phyloP scores from a whole-genome alignment of 768 basidiomycete species.

The Lactarius sanguifluus region DNA sequence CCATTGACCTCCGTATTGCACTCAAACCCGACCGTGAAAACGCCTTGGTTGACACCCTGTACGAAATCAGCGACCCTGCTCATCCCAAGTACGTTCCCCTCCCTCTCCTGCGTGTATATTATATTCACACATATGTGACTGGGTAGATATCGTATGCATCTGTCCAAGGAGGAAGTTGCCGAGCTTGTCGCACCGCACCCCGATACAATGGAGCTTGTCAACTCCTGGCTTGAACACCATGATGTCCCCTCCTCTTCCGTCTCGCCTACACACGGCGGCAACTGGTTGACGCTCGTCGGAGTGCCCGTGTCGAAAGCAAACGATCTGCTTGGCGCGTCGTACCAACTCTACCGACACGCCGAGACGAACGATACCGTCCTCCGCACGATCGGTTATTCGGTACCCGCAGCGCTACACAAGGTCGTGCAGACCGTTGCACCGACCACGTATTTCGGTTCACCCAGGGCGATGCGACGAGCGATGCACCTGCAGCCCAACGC shows the following conservation, averaged over 20 bases:
- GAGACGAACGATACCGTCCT: conserved; percentile 50
- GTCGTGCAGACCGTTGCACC: conserved; percentile 63
- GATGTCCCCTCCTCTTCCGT: conserved; percentile 42
- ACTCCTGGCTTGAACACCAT: conserved; percentile 55
- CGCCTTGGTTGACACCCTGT: conserved; percentile 22
- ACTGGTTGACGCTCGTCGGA: conserved; percentile 53
- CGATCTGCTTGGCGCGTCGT: conserved; percentile 56
- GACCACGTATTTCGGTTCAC: conserved; percentile 58
- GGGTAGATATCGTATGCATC: conserved; percentile 56
- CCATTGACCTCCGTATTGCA: conserved; percentile 26
- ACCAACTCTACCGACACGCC: conserved; percentile 55
- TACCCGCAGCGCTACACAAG: conserved; percentile 50
- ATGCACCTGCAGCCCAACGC: conserved; percentile 54
- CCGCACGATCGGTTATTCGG: conserved; percentile 59
- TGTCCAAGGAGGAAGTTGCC: conserved; percentile 58
- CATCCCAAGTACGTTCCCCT: conserved; percentile 17
- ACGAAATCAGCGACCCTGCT: conserved; percentile 26
- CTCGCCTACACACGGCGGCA: conserved; percentile 48
- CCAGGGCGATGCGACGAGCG: conserved; percentile 52
- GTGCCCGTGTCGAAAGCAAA: conserved; percentile 59
- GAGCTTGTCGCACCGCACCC: conserved; percentile 54
- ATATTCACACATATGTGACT: not conserved
- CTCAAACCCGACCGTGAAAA: conserved; percentile 25
- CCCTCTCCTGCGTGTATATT: not conserved
- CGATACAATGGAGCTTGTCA: conserved; percentile 49